These are phyloP conservation scores for Stagonosporopsis vannaccii DNA, from an alignment of 2,329 filamentous ascomycete genomes.

Conservation along the genomic window DNA sequence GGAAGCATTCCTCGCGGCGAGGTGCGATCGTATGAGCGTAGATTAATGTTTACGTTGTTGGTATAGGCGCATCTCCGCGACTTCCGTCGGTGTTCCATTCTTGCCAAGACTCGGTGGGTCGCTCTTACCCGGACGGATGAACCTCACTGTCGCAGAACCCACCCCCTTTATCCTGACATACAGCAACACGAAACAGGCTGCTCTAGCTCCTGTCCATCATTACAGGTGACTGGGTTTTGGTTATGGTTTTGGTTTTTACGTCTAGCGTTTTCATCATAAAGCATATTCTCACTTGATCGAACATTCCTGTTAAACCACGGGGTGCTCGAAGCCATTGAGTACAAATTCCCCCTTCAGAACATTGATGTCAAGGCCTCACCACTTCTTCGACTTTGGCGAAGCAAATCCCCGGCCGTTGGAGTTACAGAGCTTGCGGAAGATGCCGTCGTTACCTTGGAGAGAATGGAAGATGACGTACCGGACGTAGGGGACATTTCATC, in stretches of 20 bases:
- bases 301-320: no score
- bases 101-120: conserved; percentile 6
- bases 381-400: not conserved
- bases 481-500: not conserved
- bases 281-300: no score
- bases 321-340: no score
- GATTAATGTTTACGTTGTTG: conserved; percentile 9
- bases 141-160: conserved; percentile 4
- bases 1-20: conserved; percentile 38
- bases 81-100: conserved; percentile 1
- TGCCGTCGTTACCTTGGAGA: not conserved
- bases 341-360: no score
- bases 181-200: not conserved
- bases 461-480: not conserved
- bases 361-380: no score
- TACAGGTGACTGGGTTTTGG: no score
- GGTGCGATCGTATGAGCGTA: not conserved
- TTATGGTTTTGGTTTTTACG: no score
- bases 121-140: not conserved
- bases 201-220: no score
- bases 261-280: no score
- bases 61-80: conserved; percentile 3
- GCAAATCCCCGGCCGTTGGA: not conserved
- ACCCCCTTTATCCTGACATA: not conserved
- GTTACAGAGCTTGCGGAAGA: not conserved